Evolutionary conservation across 768 basidiomycete species (phyloP).

Genomic region (Lentinula sp.): DNA sequence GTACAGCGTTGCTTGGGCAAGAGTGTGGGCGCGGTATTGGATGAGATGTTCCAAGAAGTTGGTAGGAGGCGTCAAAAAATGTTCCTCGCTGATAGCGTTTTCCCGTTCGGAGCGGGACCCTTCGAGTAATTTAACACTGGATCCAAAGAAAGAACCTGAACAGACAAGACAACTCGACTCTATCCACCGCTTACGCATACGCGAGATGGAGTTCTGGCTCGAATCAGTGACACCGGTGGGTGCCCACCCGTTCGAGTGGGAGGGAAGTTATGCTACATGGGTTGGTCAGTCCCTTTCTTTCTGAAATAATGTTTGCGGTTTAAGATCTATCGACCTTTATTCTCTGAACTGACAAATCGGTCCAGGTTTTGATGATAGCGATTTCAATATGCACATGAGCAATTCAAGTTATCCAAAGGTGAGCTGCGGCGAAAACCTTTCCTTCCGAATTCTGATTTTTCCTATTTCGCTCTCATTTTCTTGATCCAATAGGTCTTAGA

Average conservation of each 20-base stretch:
- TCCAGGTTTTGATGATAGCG: conserved; percentile 63
- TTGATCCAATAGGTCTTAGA: not conserved
- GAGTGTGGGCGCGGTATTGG: not conserved
- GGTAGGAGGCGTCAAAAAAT: not conserved
- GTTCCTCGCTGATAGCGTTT: too few species aligned
- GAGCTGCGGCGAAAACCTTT: not conserved
- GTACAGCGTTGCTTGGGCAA: not conserved
- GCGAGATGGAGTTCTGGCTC: not conserved
- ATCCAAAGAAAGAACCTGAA: too few species aligned
- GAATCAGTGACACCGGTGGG: conserved; percentile 4
- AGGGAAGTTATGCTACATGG: not conserved
- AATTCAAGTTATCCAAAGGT: conserved; percentile 81
- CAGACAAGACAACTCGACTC: too few species aligned
- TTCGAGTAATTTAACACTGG: too few species aligned
- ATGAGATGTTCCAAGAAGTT: not conserved
- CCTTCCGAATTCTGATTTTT: not conserved
- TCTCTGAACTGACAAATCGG: not conserved
- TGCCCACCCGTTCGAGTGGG: not conserved
- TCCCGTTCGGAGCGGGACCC: too few species aligned
- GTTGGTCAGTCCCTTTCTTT: not conserved
- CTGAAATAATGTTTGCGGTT: not conserved
- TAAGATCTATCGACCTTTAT: not conserved
- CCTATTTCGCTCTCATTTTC: not conserved
- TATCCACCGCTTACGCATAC: not conserved
- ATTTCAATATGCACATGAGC: conserved; percentile 71